Conservation (phyloP, 192 early-diverging fungal species). For the Coemansia erecta region DNA sequence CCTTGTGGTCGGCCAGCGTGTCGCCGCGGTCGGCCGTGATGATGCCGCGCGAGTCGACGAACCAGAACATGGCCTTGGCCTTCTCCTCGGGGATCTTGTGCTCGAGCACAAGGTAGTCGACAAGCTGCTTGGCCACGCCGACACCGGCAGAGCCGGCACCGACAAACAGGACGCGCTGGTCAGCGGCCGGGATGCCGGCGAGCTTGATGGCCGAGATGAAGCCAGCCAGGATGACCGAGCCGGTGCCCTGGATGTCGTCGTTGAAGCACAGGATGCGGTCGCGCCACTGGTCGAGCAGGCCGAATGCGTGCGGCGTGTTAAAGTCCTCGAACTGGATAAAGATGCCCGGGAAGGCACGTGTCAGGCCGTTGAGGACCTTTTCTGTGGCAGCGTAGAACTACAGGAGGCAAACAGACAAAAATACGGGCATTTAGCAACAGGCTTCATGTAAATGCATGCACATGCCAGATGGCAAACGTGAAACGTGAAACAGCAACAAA, state of each 20-base stretch:
- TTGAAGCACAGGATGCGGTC: constrained; percentile 87
- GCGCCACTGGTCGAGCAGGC: constrained; percentile 76
- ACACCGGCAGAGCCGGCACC: constrained; percentile 94
- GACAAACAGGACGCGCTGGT: constrained; percentile 90
- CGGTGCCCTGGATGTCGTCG: constrained; percentile 69
- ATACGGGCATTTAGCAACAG: neutral
- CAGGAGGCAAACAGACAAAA: neutral
- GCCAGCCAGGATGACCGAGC: constrained; percentile 90
- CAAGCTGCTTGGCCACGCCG: constrained; percentile 89
- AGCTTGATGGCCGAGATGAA: constrained; percentile 83
- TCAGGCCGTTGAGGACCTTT: constrained; percentile 56
- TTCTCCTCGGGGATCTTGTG: constrained; percentile 73
- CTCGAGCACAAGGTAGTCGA: constrained; percentile 75
- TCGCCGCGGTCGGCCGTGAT: constrained; percentile 90
- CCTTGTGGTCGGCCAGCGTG: constrained; percentile 75
- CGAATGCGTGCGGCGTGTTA: constrained; percentile 89
- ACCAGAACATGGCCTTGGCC: constrained; percentile 63
- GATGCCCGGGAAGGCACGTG: constrained; percentile 69
- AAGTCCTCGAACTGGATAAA: constrained; percentile 99
- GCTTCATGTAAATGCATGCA: neutral
- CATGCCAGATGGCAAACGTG: constrained; percentile 8
- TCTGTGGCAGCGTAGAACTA: constrained; percentile 83
- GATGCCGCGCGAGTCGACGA: constrained; percentile 91
- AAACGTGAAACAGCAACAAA: neutral
- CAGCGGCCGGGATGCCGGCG: constrained; percentile 62